Evolutionary conservation across 1,284 basidiomycete species (phyloP).

Genomic region (Xanthoconium separans): DNA sequence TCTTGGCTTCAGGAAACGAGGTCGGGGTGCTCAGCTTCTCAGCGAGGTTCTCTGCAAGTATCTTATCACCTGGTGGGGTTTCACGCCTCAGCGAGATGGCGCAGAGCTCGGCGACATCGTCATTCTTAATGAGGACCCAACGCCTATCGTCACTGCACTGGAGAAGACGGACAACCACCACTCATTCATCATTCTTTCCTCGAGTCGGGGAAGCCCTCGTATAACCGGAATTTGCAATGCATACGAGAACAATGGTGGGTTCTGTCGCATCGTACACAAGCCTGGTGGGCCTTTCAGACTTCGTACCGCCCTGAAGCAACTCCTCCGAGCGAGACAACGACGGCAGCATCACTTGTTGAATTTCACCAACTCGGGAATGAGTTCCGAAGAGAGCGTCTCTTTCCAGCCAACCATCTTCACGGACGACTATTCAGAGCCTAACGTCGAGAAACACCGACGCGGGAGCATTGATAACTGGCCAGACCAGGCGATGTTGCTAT

Average conservation of each 20-base stretch:
- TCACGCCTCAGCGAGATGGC: slow-evolving; percentile 50
- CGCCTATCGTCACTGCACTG: slow-evolving; percentile 57
- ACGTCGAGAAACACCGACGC: slow-evolving; percentile 20
- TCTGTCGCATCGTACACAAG: slow-evolving; percentile 86
- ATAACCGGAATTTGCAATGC: slow-evolving; percentile 64
- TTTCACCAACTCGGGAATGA: slow-evolving; percentile 15
- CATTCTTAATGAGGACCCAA: slow-evolving; percentile 80
- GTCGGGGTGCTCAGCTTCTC: slow-evolving; percentile 71
- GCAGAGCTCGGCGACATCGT: slow-evolving; percentile 69
- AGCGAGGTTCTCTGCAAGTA: slow-evolving; percentile 65
- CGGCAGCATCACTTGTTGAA: slow-evolving; percentile 26
- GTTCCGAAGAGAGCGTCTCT: slow-evolving; percentile 28
- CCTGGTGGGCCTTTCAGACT: slow-evolving; percentile 84
- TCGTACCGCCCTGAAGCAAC: slow-evolving; percentile 67
- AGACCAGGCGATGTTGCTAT: slow-evolving; percentile 14
- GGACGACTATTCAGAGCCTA: slow-evolving; percentile 23
- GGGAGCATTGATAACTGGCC: slow-evolving; percentile 28
- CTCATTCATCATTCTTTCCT: slow-evolving; percentile 75
- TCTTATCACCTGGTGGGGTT: slow-evolving; percentile 77
- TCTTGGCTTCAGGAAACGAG: slow-evolving; percentile 68
- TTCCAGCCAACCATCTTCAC: slow-evolving; percentile 32
- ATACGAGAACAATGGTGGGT: slow-evolving; percentile 81
- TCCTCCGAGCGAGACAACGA: slow-evolving; percentile 53
- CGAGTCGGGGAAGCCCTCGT: slow-evolving; percentile 63
- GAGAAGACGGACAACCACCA: slow-evolving; percentile 55